Conservation (phyloP, 139 green algal genomes). For the Tetraselmis striata region DNA sequence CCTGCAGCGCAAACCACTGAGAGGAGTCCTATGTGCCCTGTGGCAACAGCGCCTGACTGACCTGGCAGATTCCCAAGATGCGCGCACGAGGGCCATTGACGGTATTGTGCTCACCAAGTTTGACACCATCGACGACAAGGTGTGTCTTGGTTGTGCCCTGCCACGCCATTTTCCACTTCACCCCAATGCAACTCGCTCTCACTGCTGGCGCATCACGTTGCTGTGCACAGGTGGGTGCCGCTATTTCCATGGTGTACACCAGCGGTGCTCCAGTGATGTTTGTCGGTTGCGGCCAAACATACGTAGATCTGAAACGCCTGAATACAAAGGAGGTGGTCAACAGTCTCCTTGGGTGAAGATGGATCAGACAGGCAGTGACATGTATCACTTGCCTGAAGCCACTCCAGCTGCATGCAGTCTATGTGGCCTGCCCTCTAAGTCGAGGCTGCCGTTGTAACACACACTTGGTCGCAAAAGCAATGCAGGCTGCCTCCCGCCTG, state of each 20-base stretch:
- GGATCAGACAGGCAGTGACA: too few relatives aligned
- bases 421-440: too few relatives aligned
- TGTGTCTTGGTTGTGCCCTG: constrained; percentile 50
- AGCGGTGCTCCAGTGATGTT: constrained; percentile 95
- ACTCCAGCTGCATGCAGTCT: too few relatives aligned
- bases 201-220: too few relatives aligned
- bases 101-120: constrained; percentile 96
- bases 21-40: too few relatives aligned
- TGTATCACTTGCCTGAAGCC: too few relatives aligned
- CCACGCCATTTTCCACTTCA: too few relatives aligned
- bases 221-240: constrained; percentile 80
- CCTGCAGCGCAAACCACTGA: too few relatives aligned
- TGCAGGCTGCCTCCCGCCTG: too few relatives aligned
- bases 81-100: constrained; percentile 52
- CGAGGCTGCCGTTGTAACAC: too few relatives aligned
- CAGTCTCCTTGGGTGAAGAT: constrained; percentile 56
- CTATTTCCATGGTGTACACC: constrained; percentile 96
- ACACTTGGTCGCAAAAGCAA: too few relatives aligned
- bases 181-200: too few relatives aligned
- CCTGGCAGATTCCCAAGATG: neutral
- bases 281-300: constrained; percentile 95
- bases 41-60: neutral
- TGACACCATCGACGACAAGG: constrained; percentile 99
- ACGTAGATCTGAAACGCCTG: constrained; percentile 89
- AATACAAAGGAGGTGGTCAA: constrained; percentile 88